These are phyloP conservation scores for Nymphaea thermarum DNA, from an alignment of 164 flowering plant genomes.

Conservation along the genomic window DNA sequence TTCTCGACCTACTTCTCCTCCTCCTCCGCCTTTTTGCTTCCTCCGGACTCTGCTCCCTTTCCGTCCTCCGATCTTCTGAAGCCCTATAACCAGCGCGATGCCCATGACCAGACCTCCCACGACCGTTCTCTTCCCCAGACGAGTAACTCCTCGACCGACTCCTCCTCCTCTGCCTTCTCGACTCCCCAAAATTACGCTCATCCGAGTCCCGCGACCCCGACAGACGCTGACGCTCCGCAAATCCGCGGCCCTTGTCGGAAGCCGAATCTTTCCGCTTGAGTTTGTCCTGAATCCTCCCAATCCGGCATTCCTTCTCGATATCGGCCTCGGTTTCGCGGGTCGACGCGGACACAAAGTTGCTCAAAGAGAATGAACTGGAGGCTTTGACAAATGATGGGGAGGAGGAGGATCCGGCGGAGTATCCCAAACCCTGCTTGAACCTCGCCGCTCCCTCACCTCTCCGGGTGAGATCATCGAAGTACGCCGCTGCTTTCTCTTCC, in stretches of 20 bases:
- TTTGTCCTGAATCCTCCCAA: constrained; percentile 55
- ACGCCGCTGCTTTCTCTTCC: constrained; percentile 83
- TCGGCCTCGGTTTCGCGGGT: constrained; percentile 7
- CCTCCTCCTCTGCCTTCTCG: neutral
- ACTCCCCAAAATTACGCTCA: neutral
- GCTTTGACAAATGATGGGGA: constrained; percentile 11
- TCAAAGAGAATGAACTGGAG: constrained; percentile 48
- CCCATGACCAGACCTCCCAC: neutral
- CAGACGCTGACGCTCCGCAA: constrained; percentile 2
- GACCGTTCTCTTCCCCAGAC: neutral
- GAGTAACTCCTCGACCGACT: neutral
- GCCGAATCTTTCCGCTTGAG: constrained; percentile 32
- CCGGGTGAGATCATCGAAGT: constrained; percentile 88
- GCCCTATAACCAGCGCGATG: neutral
- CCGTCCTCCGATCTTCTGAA: neutral
- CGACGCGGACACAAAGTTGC: constrained; percentile 64
- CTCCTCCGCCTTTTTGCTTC: neutral
- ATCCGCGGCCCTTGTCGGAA: neutral
- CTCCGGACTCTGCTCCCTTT: neutral
- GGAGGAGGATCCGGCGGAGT: constrained; percentile 20
- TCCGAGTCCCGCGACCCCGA: constrained; percentile 21
- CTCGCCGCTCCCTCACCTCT: constrained; percentile 85
- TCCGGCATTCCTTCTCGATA: constrained; percentile 35
- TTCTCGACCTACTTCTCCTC: neutral
- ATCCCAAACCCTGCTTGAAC: constrained; percentile 93